Evolutionary conservation across 176 grass and related monocot genomes (phyloP), one percentile per base, ranked within the genome.

Genomic region (Avena sativa): DNA sequence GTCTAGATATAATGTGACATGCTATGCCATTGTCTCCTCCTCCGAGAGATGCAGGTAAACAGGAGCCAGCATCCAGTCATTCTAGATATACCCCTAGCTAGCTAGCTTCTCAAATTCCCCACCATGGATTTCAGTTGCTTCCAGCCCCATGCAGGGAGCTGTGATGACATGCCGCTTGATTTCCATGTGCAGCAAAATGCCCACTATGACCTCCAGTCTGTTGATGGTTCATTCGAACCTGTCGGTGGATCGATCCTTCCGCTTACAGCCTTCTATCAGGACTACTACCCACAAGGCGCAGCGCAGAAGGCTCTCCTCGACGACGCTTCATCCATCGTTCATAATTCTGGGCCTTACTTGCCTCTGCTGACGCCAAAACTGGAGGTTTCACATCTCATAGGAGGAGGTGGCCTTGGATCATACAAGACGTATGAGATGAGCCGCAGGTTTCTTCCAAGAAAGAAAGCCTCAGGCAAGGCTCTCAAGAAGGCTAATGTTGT

Each of bases 401-500:
- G 80, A 6, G 86, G 76, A 60, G 81, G 67, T 20, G 26, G 74
- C 25, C 60, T 78, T 63, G 61, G 68, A 52, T 84, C 83, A 46
- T 83, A 74, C 2, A 81, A 58, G 76, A 1, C 53, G 2, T 84
- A 79, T 52, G 36, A 69, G 36, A 83, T 83, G 85, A 88, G 25
- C 32, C 10, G 19, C 74, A 89, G 76, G 79, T 78, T 76, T 48
- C 62, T 71, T 11, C 49, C 81, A 30, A 85, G 79, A 38, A 91
- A 85, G 55, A 91, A 79, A 47, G 48, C 78, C 3, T 78, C 86
- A 12, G 23, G 80, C n/a, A 87, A 50, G 76, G 17, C 66, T 20
- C 9, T 82, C 44, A 99, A 96, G 81, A 94, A 91, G 67, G 40
- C 68, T 61, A 93, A 91, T 28, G 84, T 93, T 84, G 92, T 95